Conservation (phyloP, 2,329 filamentous ascomycete species). For the Raffaelea ambrosiae region DNA sequence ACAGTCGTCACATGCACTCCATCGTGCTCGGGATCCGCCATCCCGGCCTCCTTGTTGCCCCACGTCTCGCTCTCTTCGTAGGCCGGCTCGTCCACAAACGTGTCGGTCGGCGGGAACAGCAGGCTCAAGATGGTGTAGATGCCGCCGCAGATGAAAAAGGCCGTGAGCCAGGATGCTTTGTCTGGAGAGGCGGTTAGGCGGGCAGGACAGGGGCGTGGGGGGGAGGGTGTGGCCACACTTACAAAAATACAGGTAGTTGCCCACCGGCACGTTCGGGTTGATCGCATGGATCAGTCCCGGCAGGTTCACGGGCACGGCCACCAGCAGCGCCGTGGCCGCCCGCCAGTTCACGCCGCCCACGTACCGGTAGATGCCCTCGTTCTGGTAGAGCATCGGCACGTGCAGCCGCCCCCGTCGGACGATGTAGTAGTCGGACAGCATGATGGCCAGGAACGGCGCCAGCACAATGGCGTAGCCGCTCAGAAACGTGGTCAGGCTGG, state of each 20-base stretch:
- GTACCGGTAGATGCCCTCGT: conserved; percentile 25
- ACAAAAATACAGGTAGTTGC: conserved; percentile 6
- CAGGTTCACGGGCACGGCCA: conserved; percentile 9
- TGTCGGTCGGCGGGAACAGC: background rate
- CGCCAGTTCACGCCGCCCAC: conserved; percentile 14
- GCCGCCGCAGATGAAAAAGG: background rate
- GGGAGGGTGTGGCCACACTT: background rate
- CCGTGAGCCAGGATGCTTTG: conserved; percentile 4
- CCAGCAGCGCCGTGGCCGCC: conserved; percentile 2
- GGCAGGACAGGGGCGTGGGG: background rate
- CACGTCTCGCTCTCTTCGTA: conserved; percentile 2
- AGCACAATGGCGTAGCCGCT: conserved; percentile 15
- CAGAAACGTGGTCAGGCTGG: conserved; percentile 13
- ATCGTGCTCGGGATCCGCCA: too few species aligned
- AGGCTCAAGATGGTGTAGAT: conserved; percentile 3
- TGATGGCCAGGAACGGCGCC: conserved; percentile 19
- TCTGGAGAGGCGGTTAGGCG: background rate
- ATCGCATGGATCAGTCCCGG: conserved; percentile 9
- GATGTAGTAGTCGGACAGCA: conserved; percentile 29
- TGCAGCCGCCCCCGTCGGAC: conserved; percentile 24
- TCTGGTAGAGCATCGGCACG: conserved; percentile 27
- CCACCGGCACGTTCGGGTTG: background rate
- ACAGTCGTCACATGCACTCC: too few species aligned
- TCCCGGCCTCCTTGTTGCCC: background rate
- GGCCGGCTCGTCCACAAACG: conserved; percentile 2